Percentiles rank a stretch among this genome's conserved stretches.
phyloP scores from a whole-genome alignment of 78 protist genomes.

The Creolimax fragrantissima region DNA sequence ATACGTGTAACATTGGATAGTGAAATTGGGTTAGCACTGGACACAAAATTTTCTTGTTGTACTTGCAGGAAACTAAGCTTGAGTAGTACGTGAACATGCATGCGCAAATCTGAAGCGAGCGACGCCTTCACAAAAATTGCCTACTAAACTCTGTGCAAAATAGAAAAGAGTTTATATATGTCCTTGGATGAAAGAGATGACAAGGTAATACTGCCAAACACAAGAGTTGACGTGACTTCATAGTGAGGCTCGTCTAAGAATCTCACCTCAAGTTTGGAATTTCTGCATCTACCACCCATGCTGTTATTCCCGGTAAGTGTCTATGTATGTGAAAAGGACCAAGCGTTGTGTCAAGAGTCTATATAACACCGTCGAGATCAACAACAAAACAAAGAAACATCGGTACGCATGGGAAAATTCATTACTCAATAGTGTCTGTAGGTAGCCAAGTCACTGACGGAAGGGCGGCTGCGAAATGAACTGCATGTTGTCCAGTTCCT shows the following conservation, averaged over 20 bases:
- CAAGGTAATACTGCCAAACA: neutral
- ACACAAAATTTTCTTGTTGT: neutral
- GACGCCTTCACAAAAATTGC: too few species aligned
- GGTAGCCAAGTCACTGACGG: neutral
- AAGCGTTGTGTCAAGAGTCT: neutral
- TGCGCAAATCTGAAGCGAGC: neutral
- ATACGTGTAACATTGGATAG: neutral
- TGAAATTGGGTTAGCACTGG: neutral
- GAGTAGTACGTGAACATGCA: neutral
- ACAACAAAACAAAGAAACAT: neutral
- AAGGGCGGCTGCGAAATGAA: neutral
- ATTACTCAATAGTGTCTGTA: neutral
- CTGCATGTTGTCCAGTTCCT: neutral
- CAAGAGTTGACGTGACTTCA: neutral
- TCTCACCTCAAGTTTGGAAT: neutral
- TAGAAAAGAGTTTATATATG: neutral
- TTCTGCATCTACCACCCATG: slow-evolving; percentile 1
- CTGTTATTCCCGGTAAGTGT: neutral
- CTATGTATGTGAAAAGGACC: neutral
- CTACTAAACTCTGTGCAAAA: too few species aligned
- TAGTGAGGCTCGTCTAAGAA: neutral
- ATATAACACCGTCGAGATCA: neutral
- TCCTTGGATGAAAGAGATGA: neutral
- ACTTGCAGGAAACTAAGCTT: neutral
- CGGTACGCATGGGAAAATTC: neutral